Conservation (phyloP, 78 protist species). For the Neovahlkampfia damariscottae region DNA sequence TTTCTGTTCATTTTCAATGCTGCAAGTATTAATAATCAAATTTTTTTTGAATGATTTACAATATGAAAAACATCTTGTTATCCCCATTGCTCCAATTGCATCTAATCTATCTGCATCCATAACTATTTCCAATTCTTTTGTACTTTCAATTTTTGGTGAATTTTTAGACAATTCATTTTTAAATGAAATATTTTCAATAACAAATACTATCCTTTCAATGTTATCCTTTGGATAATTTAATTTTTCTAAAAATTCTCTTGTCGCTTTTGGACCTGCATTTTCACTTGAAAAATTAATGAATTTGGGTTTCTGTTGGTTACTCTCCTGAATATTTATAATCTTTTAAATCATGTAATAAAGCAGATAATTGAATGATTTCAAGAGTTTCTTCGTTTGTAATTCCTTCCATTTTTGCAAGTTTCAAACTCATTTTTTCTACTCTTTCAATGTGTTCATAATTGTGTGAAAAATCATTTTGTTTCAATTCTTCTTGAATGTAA, state of each 20-base stretch:
- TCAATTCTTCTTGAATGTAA: no score
- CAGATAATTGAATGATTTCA: conserved; percentile 39
- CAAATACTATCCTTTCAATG: not conserved
- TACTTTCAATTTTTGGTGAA: not conserved
- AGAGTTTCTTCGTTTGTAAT: not conserved
- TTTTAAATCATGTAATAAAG: conserved; percentile 45
- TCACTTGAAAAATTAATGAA: no score
- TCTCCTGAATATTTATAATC: conserved; percentile 51
- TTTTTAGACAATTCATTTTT: conserved; percentile 39
- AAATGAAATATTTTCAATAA: conserved; percentile 35
- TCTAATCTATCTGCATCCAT: conserved; percentile 65
- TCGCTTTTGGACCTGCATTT: conserved; percentile 26
- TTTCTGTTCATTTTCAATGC: not conserved
- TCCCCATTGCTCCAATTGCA: conserved; percentile 24
- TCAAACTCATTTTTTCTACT: conserved; percentile 1
- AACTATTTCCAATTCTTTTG: conserved; percentile 26
- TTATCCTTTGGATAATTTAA: conserved; percentile 16
- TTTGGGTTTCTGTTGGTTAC: no score
- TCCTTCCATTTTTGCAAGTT: not conserved
- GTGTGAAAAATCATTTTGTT: conserved; percentile 20
- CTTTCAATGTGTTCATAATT: conserved; percentile 14
- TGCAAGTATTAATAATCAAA: conserved; percentile 35
- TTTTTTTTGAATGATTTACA: no score
- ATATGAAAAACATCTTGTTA: not conserved
- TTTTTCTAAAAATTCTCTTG: not conserved